A percentile compares a stretch with the other conserved stretches of the same genome.
These are phyloP conservation scores for Xylaria sp. DNA, from an alignment of 2,329 filamentous ascomycete genomes.

Conservation along the genomic window DNA sequence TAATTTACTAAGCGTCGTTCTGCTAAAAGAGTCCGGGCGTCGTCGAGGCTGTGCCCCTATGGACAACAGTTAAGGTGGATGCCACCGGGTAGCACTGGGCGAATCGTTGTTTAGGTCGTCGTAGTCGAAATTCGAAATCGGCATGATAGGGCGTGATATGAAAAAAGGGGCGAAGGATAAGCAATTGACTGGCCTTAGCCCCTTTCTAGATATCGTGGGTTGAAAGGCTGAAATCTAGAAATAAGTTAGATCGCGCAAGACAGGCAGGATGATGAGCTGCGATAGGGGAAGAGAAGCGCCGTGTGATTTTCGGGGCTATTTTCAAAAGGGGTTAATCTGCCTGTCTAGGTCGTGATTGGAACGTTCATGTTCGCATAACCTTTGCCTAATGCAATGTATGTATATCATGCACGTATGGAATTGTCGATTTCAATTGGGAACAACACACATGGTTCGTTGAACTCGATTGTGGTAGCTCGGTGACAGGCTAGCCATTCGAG, in stretches of 20 bases:
- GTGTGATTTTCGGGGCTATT: neutral
- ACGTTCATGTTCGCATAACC: neutral
- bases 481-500: neutral
- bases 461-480: slow-evolving; percentile 10
- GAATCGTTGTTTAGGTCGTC: neutral
- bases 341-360: neutral
- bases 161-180: neutral
- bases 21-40: neutral
- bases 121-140: neutral
- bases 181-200: neutral
- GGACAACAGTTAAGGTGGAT: neutral
- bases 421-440: neutral
- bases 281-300: neutral
- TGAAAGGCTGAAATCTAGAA: neutral
- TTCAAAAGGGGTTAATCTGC: slow-evolving; percentile 4
- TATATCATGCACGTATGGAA: neutral
- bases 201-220: no score
- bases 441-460: neutral
- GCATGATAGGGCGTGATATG: no score
- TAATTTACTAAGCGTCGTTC: neutral
- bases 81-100: neutral
- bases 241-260: neutral
- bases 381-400: neutral
- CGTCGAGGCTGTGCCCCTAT: neutral
- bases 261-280: neutral